These are phyloP conservation scores for Lepidium africanum DNA, from an alignment of 345 rosid genomes.

Conservation along the genomic window DNA sequence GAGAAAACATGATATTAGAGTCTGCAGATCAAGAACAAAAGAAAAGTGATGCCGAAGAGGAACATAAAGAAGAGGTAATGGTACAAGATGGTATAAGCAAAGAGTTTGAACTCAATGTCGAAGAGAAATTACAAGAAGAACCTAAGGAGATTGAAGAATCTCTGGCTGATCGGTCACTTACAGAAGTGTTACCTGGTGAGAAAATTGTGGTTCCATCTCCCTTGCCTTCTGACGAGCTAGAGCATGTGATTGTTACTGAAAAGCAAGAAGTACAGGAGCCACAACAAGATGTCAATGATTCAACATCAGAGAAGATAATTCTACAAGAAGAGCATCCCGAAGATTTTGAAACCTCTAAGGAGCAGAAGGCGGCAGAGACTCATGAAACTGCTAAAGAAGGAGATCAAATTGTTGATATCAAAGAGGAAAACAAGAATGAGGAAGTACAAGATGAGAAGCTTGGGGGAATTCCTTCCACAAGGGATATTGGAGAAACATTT, in stretches of 20 bases:
- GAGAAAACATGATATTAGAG: not conserved
- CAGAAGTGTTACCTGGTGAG: constrained; percentile 22
- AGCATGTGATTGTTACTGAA: constrained; percentile 3
- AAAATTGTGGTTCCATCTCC: constrained; percentile 3
- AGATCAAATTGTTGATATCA: not conserved
- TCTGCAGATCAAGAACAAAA: not conserved
- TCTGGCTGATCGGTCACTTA: constrained; percentile 8
- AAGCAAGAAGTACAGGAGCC: constrained; percentile 6
- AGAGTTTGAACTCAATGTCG: not conserved
- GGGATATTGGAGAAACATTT: not conserved
- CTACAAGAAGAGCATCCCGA: not conserved
- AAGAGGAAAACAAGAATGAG: constrained; percentile 15
- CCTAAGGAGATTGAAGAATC: constrained; percentile 10
- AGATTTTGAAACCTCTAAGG: not conserved
- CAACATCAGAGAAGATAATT: not conserved
- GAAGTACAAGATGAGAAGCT: constrained; percentile 21
- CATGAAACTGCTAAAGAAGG: constrained; percentile 5
- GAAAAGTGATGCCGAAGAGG: not conserved
- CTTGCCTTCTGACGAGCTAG: constrained; percentile 10
- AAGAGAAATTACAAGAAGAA: constrained; percentile 7
- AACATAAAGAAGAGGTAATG: not conserved
- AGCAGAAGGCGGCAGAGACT: constrained; percentile 15
- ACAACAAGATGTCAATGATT: not conserved
- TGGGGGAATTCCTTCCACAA: not conserved
- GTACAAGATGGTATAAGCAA: not conserved